These are phyloP conservation scores for Arxiozyma slooffiae DNA, from an alignment of 1,139 yeast genomes.

Conservation along the genomic window DNA sequence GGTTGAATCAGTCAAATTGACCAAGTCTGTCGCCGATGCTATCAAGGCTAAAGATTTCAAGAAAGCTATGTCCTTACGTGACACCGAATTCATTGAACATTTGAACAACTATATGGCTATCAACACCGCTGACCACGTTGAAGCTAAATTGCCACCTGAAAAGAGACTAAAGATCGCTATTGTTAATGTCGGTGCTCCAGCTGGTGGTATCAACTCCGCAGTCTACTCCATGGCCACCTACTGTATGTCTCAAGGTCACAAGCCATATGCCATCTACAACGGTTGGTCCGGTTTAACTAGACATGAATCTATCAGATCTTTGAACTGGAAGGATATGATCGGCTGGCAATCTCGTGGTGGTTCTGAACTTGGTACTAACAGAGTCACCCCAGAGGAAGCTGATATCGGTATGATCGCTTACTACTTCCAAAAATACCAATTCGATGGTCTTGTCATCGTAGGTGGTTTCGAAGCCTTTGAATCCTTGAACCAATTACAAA, in stretches of 20 bases:
- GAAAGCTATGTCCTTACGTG: constrained; percentile 78
- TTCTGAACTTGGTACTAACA: constrained; percentile 89
- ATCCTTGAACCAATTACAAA: constrained; percentile 69
- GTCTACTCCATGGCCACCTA: constrained; percentile 85
- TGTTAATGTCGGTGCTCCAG: constrained; percentile 91
- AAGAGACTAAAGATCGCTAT: constrained; percentile 58
- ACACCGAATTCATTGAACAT: constrained; percentile 76
- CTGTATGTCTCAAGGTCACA: constrained; percentile 85
- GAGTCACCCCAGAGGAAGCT: constrained; percentile 65
- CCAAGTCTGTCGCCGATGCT: constrained; percentile 80
- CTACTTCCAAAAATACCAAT: constrained; percentile 72
- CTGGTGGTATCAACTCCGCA: constrained; percentile 92
- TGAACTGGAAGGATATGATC: constrained; percentile 79
- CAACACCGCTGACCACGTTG: constrained; percentile 57
- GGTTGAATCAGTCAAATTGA: constrained; percentile 79
- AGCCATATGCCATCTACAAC: constrained; percentile 75
- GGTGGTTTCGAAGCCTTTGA: constrained; percentile 95
- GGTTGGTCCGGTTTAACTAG: constrained; percentile 87
- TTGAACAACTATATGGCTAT: constrained; percentile 61
- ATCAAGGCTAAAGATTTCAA: constrained; percentile 71
- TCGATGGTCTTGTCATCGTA: constrained; percentile 78
- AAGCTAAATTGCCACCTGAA: constrained; percentile 39
- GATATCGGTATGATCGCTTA: constrained; percentile 85
- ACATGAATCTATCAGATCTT: constrained; percentile 64
- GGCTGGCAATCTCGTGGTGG: constrained; percentile 92